phyloP scores from a whole-genome alignment of 805 yeast genomes.

The Candida nonsorbophila region DNA sequence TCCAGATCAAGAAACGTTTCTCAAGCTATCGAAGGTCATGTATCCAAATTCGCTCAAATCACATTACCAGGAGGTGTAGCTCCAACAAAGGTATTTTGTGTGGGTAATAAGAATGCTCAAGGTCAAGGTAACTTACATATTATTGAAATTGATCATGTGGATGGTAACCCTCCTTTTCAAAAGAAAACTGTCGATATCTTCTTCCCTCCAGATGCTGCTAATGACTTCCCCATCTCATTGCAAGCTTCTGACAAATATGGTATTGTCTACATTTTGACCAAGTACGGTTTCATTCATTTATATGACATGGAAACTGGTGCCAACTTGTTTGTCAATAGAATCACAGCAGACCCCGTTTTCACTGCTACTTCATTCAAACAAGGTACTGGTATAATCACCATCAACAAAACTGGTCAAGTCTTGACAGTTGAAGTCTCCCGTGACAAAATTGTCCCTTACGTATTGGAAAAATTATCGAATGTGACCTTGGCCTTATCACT shows the following conservation, averaged over 20 bases:
- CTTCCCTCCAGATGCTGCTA: constrained; percentile 94
- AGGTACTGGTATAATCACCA: constrained; percentile 81
- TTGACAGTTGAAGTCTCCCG: constrained; percentile 85
- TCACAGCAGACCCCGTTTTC: constrained; percentile 92
- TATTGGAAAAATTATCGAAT: constrained; percentile 79
- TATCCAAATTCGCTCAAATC: constrained; percentile 79
- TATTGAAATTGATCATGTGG: constrained; percentile 93
- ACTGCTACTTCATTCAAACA: constrained; percentile 73
- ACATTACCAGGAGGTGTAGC: constrained; percentile 65
- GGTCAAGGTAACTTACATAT: constrained; percentile 74
- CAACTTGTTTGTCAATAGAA: constrained; percentile 91
- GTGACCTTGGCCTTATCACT: constrained; percentile 80
- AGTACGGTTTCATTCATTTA: constrained; percentile 92
- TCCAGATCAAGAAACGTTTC: constrained; percentile 87
- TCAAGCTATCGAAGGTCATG: constrained; percentile 97
- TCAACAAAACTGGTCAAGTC: constrained; percentile 94
- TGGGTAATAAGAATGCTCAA: constrained; percentile 82
- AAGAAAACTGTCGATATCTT: constrained; percentile 90
- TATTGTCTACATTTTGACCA: constrained; percentile 82
- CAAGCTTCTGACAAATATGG: constrained; percentile 85
- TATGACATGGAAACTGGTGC: constrained; percentile 92
- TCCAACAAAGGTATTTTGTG: constrained; percentile 84
- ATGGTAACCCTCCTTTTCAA: constrained; percentile 73
- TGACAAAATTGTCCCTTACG: constrained; percentile 82
- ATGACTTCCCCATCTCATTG: constrained; percentile 93